Base-by-base conservation (phyloP, 257 asterid genomes). In the Penstemon eatonii region DNA sequence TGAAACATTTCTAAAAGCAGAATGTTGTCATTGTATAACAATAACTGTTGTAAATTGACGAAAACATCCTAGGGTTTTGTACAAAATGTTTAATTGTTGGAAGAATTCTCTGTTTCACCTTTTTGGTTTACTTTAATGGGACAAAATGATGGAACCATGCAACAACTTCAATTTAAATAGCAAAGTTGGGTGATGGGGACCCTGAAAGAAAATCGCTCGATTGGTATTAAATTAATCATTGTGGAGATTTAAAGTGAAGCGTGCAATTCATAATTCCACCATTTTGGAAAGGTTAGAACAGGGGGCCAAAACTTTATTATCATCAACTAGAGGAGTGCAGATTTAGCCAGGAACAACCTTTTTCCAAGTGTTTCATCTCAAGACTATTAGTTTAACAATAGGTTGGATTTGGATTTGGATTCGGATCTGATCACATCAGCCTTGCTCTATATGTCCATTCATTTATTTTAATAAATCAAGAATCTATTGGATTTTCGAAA, bases 101-200 rank as follows among this genome's bases (percentile, higher is more conserved):
- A 71, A 74, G 72, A 70, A 74, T 54, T 53, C 40, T 49, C 60
- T 64, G 54, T 55, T 55, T 13, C 39, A 3, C 44, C 43, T 60
- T 50, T 41, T 68, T 57, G 70, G 19, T 41, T 25, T 42, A 8
- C 19, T 72, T 73, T 80, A 69, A 18, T 60, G 78, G 71, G 80
- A 74, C 80, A 77, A 69, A 77, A 80, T 77, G 85, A 80, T 77
- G 59, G 73, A 75, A 73, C 81, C 81, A 79, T 76, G 79, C 77
- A 77, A 71, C 85, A 4, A 63, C 76, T 77, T 73, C 74, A 37
- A 58, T 65, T 73, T 62, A 64, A 74, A 70, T 45, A 41, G 46
- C 69, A 2, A 43, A 66, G 44, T 55, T 75, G 67, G 77, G 43
- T 56, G 70, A 71, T 79, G 77, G 83, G 75, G 80, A 70, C 83